Evolutionary conservation across 768 basidiomycete genomes (phyloP).

Genomic region (Tulasnella sp.): DNA sequence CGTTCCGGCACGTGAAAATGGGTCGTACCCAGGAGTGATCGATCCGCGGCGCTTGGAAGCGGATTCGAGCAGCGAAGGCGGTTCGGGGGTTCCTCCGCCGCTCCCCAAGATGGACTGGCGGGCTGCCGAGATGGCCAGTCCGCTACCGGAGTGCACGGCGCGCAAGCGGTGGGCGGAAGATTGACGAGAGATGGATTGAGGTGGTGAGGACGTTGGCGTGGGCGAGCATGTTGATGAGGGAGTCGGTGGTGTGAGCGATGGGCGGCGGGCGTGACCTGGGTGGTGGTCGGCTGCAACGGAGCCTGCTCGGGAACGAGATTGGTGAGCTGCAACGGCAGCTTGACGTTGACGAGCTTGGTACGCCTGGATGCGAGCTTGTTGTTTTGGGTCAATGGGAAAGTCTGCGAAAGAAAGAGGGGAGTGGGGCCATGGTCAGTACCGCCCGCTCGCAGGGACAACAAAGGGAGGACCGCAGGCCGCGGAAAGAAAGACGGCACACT

Average conservation of each 20-base stretch:
- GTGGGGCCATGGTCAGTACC: neutral
- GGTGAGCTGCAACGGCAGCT: neutral
- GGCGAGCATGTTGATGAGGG: neutral
- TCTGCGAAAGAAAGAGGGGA: slow-evolving; percentile 34
- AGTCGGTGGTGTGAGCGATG: neutral
- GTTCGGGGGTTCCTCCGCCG: neutral
- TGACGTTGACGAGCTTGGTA: slow-evolving; percentile 10
- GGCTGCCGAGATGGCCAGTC: neutral
- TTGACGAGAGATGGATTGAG: slow-evolving; percentile 1
- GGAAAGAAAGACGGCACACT: slow-evolving; percentile 16
- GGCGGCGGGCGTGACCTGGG: slow-evolving; percentile 12
- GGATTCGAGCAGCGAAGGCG: neutral
- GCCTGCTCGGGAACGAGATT: slow-evolving; percentile 8
- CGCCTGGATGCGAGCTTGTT: slow-evolving; percentile 19
- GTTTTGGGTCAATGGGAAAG: slow-evolving; percentile 32
- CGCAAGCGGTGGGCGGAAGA: neutral
- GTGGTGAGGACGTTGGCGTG: neutral
- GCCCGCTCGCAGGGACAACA: neutral
- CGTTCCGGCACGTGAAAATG: slow-evolving; percentile 2
- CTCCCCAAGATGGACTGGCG: slow-evolving; percentile 3
- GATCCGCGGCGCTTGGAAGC: neutral
- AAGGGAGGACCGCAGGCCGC: neutral
- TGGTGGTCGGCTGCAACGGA: slow-evolving; percentile 8
- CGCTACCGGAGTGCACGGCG: neutral
- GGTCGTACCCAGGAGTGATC: slow-evolving; percentile 16